phyloP scores from a whole-genome alignment of 257 asterid genomes.

The Mitragyna speciosa region DNA sequence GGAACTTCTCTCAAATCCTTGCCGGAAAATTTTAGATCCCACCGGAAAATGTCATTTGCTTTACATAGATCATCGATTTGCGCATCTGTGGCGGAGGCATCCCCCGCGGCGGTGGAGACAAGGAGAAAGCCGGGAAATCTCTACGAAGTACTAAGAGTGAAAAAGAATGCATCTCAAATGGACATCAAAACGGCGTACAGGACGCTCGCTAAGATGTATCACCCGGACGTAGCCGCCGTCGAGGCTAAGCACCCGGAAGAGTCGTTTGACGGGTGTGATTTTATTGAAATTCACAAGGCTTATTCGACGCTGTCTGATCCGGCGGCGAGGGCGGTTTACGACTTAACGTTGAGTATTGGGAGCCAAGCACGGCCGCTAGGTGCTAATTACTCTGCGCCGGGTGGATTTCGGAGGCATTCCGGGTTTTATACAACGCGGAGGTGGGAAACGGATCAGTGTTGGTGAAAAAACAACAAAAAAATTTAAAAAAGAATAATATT shows the following conservation, averaged over 20 bases:
- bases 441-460: constrained; percentile 98
- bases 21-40: constrained; percentile 1
- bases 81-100: constrained; percentile 51
- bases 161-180: constrained; percentile 55
- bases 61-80: constrained; percentile 8
- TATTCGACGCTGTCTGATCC: constrained; percentile 84
- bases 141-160: constrained; percentile 70
- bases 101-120: constrained; percentile 27
- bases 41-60: background rate
- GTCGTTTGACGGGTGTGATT: constrained; percentile 54
- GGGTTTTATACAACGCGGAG: constrained; percentile 61
- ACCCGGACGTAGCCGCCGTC: constrained; percentile 61
- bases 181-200: constrained; percentile 91
- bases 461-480: constrained; percentile 32
- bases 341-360: constrained; percentile 39
- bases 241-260: constrained; percentile 27
- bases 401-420: constrained; percentile 34
- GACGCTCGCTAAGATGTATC: constrained; percentile 75
- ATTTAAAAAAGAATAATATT: no score
- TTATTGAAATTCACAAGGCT: constrained; percentile 75
- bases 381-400: constrained; percentile 7
- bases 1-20: constrained; percentile 4
- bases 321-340: constrained; percentile 63
- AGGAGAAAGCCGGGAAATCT: constrained; percentile 34
- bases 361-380: constrained; percentile 19